These are phyloP conservation scores for Neoascochyta sp. DNA, from an alignment of 2,329 filamentous ascomycete species.

Conservation along the genomic window DNA sequence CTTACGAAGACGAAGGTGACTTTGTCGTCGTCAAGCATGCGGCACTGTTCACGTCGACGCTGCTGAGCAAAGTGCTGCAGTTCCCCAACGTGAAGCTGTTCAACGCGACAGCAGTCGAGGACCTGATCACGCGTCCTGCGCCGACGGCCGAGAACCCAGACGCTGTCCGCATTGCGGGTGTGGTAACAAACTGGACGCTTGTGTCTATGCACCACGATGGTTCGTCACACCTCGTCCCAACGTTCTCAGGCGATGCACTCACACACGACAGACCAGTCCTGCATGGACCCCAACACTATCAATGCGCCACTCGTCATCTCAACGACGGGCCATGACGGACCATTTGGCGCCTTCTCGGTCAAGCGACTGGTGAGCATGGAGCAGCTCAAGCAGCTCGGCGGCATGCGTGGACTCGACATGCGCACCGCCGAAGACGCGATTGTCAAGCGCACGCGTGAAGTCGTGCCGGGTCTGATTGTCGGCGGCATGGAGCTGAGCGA, in stretches of 20 bases:
- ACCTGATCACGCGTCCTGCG: slow-evolving; percentile 75
- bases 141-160: slow-evolving; percentile 42
- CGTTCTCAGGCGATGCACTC: too few relatives aligned
- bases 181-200: slow-evolving; percentile 94
- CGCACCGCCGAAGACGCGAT: slow-evolving; percentile 87
- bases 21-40: slow-evolving; percentile 94
- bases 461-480: slow-evolving; percentile 84
- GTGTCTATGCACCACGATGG: slow-evolving; percentile 60
- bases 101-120: slow-evolving; percentile 90
- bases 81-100: slow-evolving; percentile 95
- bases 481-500: slow-evolving; percentile 93
- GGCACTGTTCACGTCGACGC: slow-evolving; percentile 83
- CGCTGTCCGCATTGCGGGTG: slow-evolving; percentile 72
- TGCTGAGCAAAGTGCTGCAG: slow-evolving; percentile 75
- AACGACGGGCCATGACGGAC: slow-evolving; percentile 86
- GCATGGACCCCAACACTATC: slow-evolving; percentile 98
- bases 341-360: slow-evolving; percentile 85
- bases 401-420: slow-evolving; percentile 94
- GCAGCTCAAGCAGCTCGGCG: slow-evolving; percentile 75
- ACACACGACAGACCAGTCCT: slow-evolving; percentile 66
- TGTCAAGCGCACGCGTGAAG: slow-evolving; percentile 84
- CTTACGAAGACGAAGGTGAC: slow-evolving; percentile 82
- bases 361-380: slow-evolving; percentile 90
- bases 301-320: slow-evolving; percentile 85
- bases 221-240: slow-evolving; percentile 9